A percentile compares a stretch with the other conserved stretches of the same genome.
Evolutionary conservation across 306 rosid genomes (phyloP).

Genomic region (Neltuma alba): DNA sequence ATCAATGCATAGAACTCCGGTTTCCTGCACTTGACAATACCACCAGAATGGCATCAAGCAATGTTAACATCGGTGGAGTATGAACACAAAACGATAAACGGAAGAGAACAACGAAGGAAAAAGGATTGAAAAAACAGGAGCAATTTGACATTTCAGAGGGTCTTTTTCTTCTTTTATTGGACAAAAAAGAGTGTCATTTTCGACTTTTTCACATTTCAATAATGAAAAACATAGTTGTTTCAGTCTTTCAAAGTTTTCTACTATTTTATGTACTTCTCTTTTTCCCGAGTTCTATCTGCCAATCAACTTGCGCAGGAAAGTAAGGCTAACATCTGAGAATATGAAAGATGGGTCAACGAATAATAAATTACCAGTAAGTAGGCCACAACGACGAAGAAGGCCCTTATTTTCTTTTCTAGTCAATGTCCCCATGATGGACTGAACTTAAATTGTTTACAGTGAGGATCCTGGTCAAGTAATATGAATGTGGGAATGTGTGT

Average conservation of each 20-base stretch:
- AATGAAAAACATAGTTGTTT: background rate
- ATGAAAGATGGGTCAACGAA: background rate
- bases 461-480: too few species aligned
- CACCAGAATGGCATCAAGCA: background rate
- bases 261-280: background rate
- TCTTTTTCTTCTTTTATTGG: background rate
- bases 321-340: background rate
- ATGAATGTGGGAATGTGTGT: too few species aligned
- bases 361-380: background rate
- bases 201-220: background rate
- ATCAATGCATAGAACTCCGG: background rate
- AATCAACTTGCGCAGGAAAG: background rate
- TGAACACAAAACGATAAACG: background rate
- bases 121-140: background rate
- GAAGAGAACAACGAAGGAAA: background rate
- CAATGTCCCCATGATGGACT: background rate
- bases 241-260: too few species aligned
- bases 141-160: background rate
- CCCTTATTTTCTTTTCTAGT: background rate
- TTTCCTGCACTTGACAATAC: background rate
- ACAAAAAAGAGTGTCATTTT: background rate
- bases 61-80: background rate
- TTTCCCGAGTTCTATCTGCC: background rate
- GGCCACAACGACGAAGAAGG: background rate
- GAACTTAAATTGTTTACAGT: background rate